Percentiles rank a stretch among this genome's conserved stretches.
Conservation (phyloP, 805 yeast genomes). For the Monosporozyma siamensis region DNA sequence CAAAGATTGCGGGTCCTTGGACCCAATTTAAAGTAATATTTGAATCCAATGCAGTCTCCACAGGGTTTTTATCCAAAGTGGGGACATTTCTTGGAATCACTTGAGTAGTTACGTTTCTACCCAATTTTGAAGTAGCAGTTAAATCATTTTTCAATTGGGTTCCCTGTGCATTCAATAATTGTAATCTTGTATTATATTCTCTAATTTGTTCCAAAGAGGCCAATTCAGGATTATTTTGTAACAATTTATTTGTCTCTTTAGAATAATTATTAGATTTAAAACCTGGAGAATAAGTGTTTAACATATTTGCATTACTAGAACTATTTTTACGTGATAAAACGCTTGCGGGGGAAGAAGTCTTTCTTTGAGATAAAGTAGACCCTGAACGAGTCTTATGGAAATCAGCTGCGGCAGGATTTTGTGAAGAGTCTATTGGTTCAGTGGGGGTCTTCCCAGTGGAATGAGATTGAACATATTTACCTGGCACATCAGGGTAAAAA, state of each 20-base stretch:
- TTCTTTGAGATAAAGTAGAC: neutral
- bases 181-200: slow-evolving; percentile 24
- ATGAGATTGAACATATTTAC: slow-evolving; percentile 1
- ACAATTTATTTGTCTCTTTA: slow-evolving; percentile 6
- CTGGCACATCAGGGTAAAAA: slow-evolving; percentile 1
- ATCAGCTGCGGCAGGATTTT: neutral
- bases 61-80: slow-evolving; percentile 18
- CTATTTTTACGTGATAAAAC: neutral
- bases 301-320: neutral
- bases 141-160: slow-evolving; percentile 9
- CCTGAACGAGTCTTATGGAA: neutral
- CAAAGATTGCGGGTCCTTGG: slow-evolving; percentile 27
- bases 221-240: slow-evolving; percentile 15
- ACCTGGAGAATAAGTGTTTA: neutral
- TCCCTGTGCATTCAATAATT: slow-evolving; percentile 14
- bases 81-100: slow-evolving; percentile 20
- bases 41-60: slow-evolving; percentile 15
- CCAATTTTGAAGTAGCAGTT: slow-evolving; percentile 12
- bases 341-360: neutral
- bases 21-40: slow-evolving; percentile 19
- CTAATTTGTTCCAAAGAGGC: slow-evolving; percentile 26
- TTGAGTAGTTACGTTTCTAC: slow-evolving; percentile 10
- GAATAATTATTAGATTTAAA: slow-evolving; percentile 19
- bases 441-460: neutral
- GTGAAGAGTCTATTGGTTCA: neutral